Evolutionary conservation across 129 eudicot species (phyloP).

Genomic region (Centaurea solstitialis): DNA sequence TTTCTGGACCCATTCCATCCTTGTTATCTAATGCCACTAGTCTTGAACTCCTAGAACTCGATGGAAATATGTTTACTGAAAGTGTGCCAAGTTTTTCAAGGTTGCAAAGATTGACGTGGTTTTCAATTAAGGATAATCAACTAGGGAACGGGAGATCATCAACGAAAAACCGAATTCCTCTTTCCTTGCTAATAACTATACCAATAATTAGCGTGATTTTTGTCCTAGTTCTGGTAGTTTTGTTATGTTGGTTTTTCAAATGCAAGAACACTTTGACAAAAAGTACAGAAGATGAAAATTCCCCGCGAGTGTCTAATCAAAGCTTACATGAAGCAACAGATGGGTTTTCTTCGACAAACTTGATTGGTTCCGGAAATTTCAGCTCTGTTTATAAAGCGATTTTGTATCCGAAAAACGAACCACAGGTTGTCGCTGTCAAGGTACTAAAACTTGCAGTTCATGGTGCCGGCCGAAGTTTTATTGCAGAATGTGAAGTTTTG

Average conservation of each 20-base stretch:
- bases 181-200: neutral
- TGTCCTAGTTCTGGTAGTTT: neutral
- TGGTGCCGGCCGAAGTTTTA: slow-evolving; percentile 19
- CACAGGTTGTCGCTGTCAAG: slow-evolving; percentile 13
- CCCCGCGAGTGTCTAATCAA: slow-evolving; percentile 20
- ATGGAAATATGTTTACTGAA: neutral
- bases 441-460: slow-evolving; percentile 8
- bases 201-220: neutral
- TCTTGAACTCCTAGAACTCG: neutral
- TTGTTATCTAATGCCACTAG: neutral
- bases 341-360: slow-evolving; percentile 26
- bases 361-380: slow-evolving; percentile 20
- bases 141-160: no score
- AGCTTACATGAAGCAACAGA: slow-evolving; percentile 16
- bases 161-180: neutral
- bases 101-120: no score
- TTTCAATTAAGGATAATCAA: no score
- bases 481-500: slow-evolving; percentile 22
- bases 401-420: neutral
- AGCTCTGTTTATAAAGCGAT: slow-evolving; percentile 29
- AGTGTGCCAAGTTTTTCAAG: slow-evolving; percentile 2
- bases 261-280: neutral
- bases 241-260: neutral
- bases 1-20: slow-evolving; percentile 1
- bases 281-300: neutral